A percentile compares a stretch with the other conserved stretches of the same genome.
These are phyloP conservation scores for Penicillium decumbens DNA, from an alignment of 2,329 filamentous ascomycete genomes.

Conservation along the genomic window DNA sequence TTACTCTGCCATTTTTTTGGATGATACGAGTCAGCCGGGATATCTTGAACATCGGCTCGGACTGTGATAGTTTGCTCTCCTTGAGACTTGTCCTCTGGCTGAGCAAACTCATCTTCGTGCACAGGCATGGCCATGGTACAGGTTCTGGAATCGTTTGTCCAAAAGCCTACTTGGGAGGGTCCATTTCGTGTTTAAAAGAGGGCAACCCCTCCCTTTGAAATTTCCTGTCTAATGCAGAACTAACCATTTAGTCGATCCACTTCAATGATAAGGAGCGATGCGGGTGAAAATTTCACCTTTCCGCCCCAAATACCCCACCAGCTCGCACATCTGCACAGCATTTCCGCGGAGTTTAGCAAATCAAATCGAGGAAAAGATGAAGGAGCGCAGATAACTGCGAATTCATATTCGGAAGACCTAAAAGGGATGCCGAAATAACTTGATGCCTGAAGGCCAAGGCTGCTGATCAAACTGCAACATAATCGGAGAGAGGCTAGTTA, in stretches of 20 bases:
- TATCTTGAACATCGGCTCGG: constrained; percentile 1
- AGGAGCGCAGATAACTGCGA: no score
- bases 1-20: constrained; percentile 28
- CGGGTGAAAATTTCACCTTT: neutral
- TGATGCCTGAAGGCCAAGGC: no score
- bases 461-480: no score
- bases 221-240: neutral
- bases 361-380: no score
- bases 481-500: no score
- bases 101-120: neutral
- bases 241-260: neutral
- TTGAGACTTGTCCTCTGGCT: neutral
- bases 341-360: constrained; percentile 3
- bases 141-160: neutral
- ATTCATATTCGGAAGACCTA: no score
- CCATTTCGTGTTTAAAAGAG: neutral
- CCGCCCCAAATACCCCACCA: neutral
- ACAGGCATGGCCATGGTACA: neutral
- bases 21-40: constrained; percentile 9
- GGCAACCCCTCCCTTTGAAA: neutral
- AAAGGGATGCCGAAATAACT: no score
- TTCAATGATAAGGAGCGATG: neutral
- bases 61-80: constrained; percentile 1
- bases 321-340: neutral
- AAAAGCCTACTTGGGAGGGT: neutral